Evolutionary conservation across 345 rosid species (phyloP), one percentile per base, ranked within the genome.

Genomic region (Turnera subulata): DNA sequence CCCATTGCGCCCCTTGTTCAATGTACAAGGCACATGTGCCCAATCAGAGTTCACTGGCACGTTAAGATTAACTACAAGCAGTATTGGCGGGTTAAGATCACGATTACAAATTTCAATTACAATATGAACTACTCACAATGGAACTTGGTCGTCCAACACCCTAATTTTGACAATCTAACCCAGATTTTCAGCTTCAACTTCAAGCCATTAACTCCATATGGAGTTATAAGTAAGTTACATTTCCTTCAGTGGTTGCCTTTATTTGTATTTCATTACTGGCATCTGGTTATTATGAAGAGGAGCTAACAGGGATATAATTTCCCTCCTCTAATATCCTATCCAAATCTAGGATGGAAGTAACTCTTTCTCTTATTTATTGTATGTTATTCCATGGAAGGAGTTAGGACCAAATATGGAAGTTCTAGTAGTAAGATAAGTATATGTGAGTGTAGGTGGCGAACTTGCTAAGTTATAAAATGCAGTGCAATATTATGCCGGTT

Each of bases 11-110:
- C 96, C 32, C 69, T 85, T 5, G 59, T 84, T 52, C 89, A 69
- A 71, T 92, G 98, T 65, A 86, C 96, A 5, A 56, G 48, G n/a
- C 97, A 92, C 70, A 84, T 92, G 98, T 92, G 98, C 69, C 98
- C 98, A 4, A 57, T 86, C 59, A 64, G 93, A 84, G 69, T 92
- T 67, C 96, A 92, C 59, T 92, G 98, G 98, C 96, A 89, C 70
- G 79, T 86, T 0, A 84, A 88, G 65, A 69, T 81, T 16, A 92
- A 82, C 79, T 84, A 86, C 84, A 79, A 76, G 79, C 80, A 77
- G 66, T 86, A 89, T 55, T 89, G 98, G 98, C 76, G 95, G 52
- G 95, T 77, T 42, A 91, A 82, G 73, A 19, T 88, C 57, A 79
- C 93, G 16, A 63, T 88, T 62, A 80, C 92, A 21, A 91, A 91